Conservation (phyloP, 352 stramenopile species). For the Phytophthora hibernalis region DNA sequence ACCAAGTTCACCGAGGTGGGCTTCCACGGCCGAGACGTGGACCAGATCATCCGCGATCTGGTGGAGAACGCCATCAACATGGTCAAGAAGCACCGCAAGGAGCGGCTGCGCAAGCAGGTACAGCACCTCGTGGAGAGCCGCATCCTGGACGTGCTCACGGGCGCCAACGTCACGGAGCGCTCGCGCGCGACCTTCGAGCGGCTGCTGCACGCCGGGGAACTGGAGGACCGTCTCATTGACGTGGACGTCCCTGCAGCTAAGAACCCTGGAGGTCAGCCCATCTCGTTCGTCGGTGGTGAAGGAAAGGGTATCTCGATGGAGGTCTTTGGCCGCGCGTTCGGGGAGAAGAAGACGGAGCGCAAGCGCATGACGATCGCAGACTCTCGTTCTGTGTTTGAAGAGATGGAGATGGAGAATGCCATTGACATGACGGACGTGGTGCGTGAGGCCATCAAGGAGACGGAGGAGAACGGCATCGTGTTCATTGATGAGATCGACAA, state of each 20-base stretch:
- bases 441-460: conserved; percentile 88
- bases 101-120: conserved; percentile 93
- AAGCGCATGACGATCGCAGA: conserved; percentile 96
- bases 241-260: conserved; percentile 74
- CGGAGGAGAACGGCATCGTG: conserved; percentile 99
- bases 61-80: conserved; percentile 98
- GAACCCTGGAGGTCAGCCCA: conserved; percentile 56
- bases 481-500: conserved; percentile 99
- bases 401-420: conserved; percentile 96
- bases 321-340: conserved; percentile 76
- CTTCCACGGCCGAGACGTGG: conserved; percentile 99
- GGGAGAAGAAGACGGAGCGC: conserved; percentile 89
- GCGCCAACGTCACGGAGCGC: conserved; percentile 81
- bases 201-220: conserved; percentile 87
- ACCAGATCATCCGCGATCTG: conserved; percentile 99
- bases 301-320: conserved; percentile 78
- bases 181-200: conserved; percentile 93
- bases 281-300: conserved; percentile 76
- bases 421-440: conserved; percentile 92
- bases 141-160: conserved; percentile 96
- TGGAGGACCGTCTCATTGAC: conserved; percentile 85
- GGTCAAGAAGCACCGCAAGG: conserved; percentile 95
- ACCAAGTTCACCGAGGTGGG: conserved; percentile 99
- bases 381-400: conserved; percentile 93
- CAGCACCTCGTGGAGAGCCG: conserved; percentile 94